Conservation (phyloP, 2,329 filamentous ascomycete species). For the Fusarium foetens region DNA sequence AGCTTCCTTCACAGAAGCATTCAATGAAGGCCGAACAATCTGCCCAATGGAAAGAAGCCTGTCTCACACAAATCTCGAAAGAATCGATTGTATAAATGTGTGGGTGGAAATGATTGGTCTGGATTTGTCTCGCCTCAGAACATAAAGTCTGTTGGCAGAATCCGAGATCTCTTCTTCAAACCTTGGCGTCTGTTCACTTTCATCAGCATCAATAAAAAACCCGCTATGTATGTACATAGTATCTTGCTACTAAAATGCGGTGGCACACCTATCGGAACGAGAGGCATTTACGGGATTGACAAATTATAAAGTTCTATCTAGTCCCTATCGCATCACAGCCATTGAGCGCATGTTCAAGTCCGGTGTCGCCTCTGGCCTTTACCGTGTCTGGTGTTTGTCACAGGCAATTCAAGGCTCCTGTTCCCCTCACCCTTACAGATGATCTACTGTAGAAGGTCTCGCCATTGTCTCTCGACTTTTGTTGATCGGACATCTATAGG, state of each 20-base stretch:
- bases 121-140: slow-evolving; percentile 27
- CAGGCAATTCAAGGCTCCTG: slow-evolving; percentile 9
- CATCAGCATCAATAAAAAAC: slow-evolving; percentile 1
- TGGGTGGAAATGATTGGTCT: slow-evolving; percentile 28
- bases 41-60: slow-evolving; percentile 22
- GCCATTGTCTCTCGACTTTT: slow-evolving; percentile 38
- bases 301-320: neutral
- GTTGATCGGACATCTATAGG: slow-evolving; percentile 33
- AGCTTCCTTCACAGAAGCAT: neutral
- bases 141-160: slow-evolving; percentile 10
- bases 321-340: neutral
- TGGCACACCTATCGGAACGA: neutral
- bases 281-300: slow-evolving; percentile 18
- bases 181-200: neutral
- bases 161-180: neutral
- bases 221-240: neutral
- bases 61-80: neutral
- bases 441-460: slow-evolving; percentile 32
- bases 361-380: slow-evolving; percentile 7
- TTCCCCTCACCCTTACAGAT: slow-evolving; percentile 15
- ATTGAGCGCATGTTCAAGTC: slow-evolving; percentile 1
- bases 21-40: neutral
- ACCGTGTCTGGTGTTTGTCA: slow-evolving; percentile 5
- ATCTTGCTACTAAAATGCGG: slow-evolving; percentile 12
- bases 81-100: slow-evolving; percentile 7